phyloP scores from a whole-genome alignment of 176 grass and related monocot genomes.

The Cymbopogon citratus region DNA sequence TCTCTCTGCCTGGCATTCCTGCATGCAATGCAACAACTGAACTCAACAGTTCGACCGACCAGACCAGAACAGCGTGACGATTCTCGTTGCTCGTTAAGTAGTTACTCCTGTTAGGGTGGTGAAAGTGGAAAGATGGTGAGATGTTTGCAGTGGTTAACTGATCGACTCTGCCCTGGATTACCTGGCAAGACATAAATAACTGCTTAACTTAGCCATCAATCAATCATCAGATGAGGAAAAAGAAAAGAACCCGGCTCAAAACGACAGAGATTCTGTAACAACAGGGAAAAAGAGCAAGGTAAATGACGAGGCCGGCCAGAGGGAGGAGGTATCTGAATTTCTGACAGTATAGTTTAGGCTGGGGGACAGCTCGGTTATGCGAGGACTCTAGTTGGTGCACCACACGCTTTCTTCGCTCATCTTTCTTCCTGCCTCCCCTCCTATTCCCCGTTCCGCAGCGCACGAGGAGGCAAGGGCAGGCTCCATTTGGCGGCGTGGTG shows the following conservation, averaged over 20 bases:
- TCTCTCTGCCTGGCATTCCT: background rate
- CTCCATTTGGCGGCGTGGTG: slow-evolving; percentile 69
- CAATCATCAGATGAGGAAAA: background rate
- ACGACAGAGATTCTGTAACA: background rate
- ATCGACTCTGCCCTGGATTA: background rate
- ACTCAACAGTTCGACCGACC: background rate
- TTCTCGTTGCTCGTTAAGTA: background rate
- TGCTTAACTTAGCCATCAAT: background rate
- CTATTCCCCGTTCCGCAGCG: background rate
- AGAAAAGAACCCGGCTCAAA: background rate
- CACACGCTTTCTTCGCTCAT: background rate
- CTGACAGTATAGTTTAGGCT: slow-evolving; percentile 27
- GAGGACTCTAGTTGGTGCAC: slow-evolving; percentile 60
- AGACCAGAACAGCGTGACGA: background rate
- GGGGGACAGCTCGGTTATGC: slow-evolving; percentile 58
- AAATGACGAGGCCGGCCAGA: background rate
- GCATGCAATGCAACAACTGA: background rate
- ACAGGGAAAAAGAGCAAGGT: background rate
- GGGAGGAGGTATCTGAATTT: background rate
- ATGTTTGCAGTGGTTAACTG: background rate
- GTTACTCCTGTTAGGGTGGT: background rate
- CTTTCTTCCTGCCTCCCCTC: too few relatives aligned
- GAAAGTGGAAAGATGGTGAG: background rate
- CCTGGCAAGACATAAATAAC: background rate
- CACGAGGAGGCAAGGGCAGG: background rate